Base-by-base conservation (phyloP, 345 rosid genomes). In the Lenwebbia sp. region DNA sequence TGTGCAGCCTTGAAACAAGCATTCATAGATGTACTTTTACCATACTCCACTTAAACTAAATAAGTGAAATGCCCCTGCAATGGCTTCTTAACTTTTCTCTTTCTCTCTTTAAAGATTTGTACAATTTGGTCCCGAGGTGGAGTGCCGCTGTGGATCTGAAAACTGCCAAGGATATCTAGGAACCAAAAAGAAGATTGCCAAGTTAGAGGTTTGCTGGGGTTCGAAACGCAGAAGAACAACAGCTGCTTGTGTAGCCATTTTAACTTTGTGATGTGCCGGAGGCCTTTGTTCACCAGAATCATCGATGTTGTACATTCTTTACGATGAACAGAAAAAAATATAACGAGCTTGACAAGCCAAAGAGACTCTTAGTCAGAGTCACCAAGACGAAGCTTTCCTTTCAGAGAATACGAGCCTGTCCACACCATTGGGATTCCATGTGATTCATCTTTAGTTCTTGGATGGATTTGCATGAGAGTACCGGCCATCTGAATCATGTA, bases 81-180 rank as follows among this genome's bases (percentile, higher is more conserved):
- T 26, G 37, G 54, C 54, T 50, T 28, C n/a, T 65, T 30, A 65
- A 65, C 41, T 28, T n/a, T 82, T 50, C 37, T 82, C 19, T 83
- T 49, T 89, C 82, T 30, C 26, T 84, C 26, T 82, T 33, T 82
- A 28, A 82, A 96, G 98, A 90, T 96, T 95, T 92, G 95, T 96
- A 76, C 98, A 95, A 90, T 96, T 95, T 88, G 99, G 99, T 84
- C 93, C 97, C 8, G 99, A 96, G 88, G 99, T 93, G 86, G 92
- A 88, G 90, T 96, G 99, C 87, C 86, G 92, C n/a, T 96, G 99
- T 85, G 96, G 98, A 22, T 93, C 98, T 41, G 49, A 89, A 49
- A 92, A 92, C 74, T 96, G 98, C 87, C 98, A 95, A 62, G 98
- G 98, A 40, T 93, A 88, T 88, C 96, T 96, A 9, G 98, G 98